These are phyloP conservation scores for Malus fusca DNA, from an alignment of 306 rosid species.

Conservation along the genomic window DNA sequence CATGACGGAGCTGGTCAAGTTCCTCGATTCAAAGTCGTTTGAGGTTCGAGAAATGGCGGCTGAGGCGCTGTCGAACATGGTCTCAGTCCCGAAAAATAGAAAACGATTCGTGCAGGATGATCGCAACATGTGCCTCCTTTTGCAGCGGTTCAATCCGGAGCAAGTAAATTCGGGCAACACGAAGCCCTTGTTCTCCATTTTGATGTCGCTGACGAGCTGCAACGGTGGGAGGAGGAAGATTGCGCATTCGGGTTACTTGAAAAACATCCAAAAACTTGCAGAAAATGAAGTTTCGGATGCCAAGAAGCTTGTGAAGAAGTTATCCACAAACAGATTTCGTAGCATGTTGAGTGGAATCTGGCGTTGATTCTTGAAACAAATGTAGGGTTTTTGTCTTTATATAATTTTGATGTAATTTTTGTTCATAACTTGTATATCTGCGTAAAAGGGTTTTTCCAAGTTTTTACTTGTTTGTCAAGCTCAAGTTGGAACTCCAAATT, in stretches of 20 bases:
- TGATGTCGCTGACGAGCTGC: slow-evolving; percentile 68
- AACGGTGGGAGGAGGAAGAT: slow-evolving; percentile 77
- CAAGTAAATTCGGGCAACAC: slow-evolving; percentile 50
- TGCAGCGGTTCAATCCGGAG: slow-evolving; percentile 56
- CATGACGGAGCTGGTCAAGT: slow-evolving; percentile 71
- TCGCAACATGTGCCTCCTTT: slow-evolving; percentile 42
- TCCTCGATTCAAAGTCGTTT: slow-evolving; percentile 64
- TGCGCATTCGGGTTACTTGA: slow-evolving; percentile 55
- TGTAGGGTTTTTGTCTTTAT: background rate
- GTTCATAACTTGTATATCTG: slow-evolving; percentile 44
- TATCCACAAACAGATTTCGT: slow-evolving; percentile 66
- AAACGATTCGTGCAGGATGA: slow-evolving; percentile 75
- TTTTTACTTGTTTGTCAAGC: background rate
- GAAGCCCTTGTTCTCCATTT: slow-evolving; percentile 52
- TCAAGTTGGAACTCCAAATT: background rate
- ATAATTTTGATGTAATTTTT: background rate
- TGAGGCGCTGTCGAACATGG: slow-evolving; percentile 60
- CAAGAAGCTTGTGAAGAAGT: slow-evolving; percentile 72
- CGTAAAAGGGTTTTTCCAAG: slow-evolving; percentile 23
- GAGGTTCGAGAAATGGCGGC: slow-evolving; percentile 84
- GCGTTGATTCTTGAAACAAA: slow-evolving; percentile 49
- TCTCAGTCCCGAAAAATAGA: slow-evolving; percentile 60
- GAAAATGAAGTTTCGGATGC: slow-evolving; percentile 78
- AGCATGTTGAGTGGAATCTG: slow-evolving; percentile 70
- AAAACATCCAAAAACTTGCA: slow-evolving; percentile 78